Evolutionary conservation across 192 early-diverging fungal genomes (phyloP), one percentile per base, ranked within the genome.

Genomic region (Rhizophagus clarus): DNA sequence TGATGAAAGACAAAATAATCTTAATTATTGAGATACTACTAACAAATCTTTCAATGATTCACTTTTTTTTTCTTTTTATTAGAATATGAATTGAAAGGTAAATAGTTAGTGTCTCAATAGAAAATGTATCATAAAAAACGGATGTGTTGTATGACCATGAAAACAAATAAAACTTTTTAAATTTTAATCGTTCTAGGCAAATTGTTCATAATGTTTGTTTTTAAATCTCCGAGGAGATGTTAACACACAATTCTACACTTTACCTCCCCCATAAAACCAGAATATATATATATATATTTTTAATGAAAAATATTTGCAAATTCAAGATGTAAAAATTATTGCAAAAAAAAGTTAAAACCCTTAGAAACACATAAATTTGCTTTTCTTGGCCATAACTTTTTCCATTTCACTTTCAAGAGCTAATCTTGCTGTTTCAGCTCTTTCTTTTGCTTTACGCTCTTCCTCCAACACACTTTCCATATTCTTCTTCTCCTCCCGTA

Each of bases 281-380:
- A 49, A 49, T 20, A 7, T 6, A 40, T 7, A 40, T 6, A 40
- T 8, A 40, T 40, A 40, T 40, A 6, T 40, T 40, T 40, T 40
- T 51, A 51, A 51, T 15, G 17, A 51, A 51, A 51, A 20, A 51
- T 15, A 51, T 40, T 40, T 51, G 49, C 14, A 51, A 51, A 1
- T 14, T 51, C 49, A 22, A 22, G 17, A 56, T 22, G 17, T 12
- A 7, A 56, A 40, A 56, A 56, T 51, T 51, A 14, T 51, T 51
- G 49, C 49, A 51, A 49, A 51, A 14, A 15, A 3, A 1, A 56
- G 17, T n/a, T 24, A 9, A 69, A 34, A 34, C 42, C 24, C 0
- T 81, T 86, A 90, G 79, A 90, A 90, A 79, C 89, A 90, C 66
- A 85, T 88, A 77, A 90, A 90, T 74, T 90, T 90, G 79, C 79